Evolutionary conservation across 2,329 filamentous ascomycete species (phyloP), one percentile per base, ranked within the genome.

Genomic region (Trichoderma harzianum): DNA sequence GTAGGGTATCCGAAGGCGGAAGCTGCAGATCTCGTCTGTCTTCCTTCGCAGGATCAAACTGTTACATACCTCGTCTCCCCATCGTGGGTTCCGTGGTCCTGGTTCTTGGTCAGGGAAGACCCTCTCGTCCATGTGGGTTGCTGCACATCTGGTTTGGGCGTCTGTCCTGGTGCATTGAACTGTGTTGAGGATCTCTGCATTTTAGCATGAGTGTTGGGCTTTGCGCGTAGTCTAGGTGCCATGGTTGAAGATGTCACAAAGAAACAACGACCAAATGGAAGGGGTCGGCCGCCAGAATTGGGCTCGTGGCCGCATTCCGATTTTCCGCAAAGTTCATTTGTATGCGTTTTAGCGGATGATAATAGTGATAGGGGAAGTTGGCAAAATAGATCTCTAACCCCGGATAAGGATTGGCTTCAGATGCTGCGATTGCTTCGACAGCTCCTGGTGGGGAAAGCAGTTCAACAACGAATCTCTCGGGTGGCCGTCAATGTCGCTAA

Each of bases 131-230:
- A 16, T 36, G 14, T 36, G 34, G 34, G 34, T 16, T 36, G 14
- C 34, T 36, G 6, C 34, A 16, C 14, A 36, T 36, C 16, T 36
- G 34, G 14, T 36, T 36, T 36, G 14, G 14, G 6, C 34, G 77
- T 21, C 74, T 77, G 1, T 78, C 80, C 7, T 80, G 78, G 76
- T 69, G 81, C 72, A 4, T 76, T 75, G 30, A 82, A 74, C 53
- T 76, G 68, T 0, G 74, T 75, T 36, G 18, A 74, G 18, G n/a
- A 72, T 73, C 70, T 73, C 39, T 72, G 74, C 24, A 63, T n/a
- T 26, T 55, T n/a, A 7, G 32, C 39, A 11, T 32, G 28, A 1
- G 36, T 62, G 7, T 61, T 58, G n/a, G 68, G 34, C 11, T 70
- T 72, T 12, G 51, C 4, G 14, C 71, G 62, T 14, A 30, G 61